Evolutionary conservation across 306 rosid genomes (phyloP).

Genomic region (Quercus agrifolia): DNA sequence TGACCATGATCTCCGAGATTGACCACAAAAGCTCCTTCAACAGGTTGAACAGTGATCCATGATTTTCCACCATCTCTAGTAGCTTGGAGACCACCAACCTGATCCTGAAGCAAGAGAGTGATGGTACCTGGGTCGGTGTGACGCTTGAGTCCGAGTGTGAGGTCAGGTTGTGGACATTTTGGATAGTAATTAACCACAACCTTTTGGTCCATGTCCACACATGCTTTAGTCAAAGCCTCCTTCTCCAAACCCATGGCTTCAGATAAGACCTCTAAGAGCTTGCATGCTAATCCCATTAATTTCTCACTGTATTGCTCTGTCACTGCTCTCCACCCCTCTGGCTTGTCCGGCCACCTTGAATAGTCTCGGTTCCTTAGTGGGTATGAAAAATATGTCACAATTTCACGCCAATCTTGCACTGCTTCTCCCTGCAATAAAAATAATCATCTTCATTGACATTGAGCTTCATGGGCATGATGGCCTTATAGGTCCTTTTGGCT

Average conservation of each 20-base stretch:
- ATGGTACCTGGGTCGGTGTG: slow-evolving; percentile 97
- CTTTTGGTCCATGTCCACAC: slow-evolving; percentile 91
- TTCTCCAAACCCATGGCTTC: slow-evolving; percentile 91
- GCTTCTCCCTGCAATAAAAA: slow-evolving; percentile 60
- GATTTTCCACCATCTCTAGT: slow-evolving; percentile 70
- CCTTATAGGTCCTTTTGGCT: neutral
- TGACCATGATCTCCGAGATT: slow-evolving; percentile 95
- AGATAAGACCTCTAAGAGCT: slow-evolving; percentile 66
- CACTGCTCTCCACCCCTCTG: slow-evolving; percentile 57
- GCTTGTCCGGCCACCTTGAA: slow-evolving; percentile 85
- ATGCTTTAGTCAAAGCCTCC: slow-evolving; percentile 65
- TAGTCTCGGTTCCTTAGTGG: slow-evolving; percentile 55
- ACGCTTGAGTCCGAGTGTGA: slow-evolving; percentile 81
- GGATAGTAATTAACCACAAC: slow-evolving; percentile 82
- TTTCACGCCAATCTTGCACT: slow-evolving; percentile 77
- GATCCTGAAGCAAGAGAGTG: slow-evolving; percentile 80
- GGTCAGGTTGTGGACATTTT: slow-evolving; percentile 85
- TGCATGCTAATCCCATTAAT: slow-evolving; percentile 66
- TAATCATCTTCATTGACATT: neutral
- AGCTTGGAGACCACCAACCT: slow-evolving; percentile 92
- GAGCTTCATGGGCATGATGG: neutral
- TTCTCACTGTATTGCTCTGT: slow-evolving; percentile 73
- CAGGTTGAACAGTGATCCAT: slow-evolving; percentile 88
- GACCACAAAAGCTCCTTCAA: slow-evolving; percentile 82
- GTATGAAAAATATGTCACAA: slow-evolving; percentile 64